These are phyloP conservation scores for Amanita fuliginea DNA, from an alignment of 768 basidiomycete species.

Conservation along the genomic window DNA sequence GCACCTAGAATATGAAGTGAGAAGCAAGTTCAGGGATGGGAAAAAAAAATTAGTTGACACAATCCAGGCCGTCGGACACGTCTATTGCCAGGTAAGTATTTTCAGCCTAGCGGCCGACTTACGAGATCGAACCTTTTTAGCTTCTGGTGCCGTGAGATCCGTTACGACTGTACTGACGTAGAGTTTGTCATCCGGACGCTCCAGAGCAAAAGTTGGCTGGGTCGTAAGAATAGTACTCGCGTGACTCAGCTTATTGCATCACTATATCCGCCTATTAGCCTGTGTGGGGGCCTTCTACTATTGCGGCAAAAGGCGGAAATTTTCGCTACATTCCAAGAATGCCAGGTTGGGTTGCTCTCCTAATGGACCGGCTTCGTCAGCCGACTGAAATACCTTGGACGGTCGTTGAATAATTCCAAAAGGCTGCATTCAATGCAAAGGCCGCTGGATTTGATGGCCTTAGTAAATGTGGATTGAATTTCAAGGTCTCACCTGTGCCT, in stretches of 20 bases:
- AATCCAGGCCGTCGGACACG: conserved; percentile 31
- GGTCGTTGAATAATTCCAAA: conserved; percentile 26
- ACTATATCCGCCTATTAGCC: too few species aligned
- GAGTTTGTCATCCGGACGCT: conserved; percentile 26
- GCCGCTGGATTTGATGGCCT: conserved; percentile 48
- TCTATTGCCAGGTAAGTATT: conserved; percentile 30
- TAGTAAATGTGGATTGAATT: background rate
- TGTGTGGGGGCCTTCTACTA: conserved; percentile 33
- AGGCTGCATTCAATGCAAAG: conserved; percentile 36
- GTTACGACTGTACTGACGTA: background rate
- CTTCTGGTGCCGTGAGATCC: conserved; percentile 26
- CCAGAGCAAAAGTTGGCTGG: conserved; percentile 27
- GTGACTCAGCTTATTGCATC: too few species aligned
- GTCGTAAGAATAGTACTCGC: conserved; percentile 13
- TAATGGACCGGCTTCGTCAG: conserved; percentile 9
- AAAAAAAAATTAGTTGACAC: conserved; percentile 31
- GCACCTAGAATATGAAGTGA: conserved; percentile 37
- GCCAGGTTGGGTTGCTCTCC: conserved; percentile 19
- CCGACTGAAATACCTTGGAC: conserved; percentile 24
- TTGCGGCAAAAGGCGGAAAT: conserved; percentile 28
- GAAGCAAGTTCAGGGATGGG: conserved; percentile 34
- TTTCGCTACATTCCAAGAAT: conserved; percentile 26
- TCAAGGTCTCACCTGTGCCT: background rate
- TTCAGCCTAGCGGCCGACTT: too few species aligned
- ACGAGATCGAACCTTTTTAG: conserved; percentile 7